Evolutionary conservation across 805 yeast genomes (phyloP).

Genomic region (Candida coleopterorum): DNA sequence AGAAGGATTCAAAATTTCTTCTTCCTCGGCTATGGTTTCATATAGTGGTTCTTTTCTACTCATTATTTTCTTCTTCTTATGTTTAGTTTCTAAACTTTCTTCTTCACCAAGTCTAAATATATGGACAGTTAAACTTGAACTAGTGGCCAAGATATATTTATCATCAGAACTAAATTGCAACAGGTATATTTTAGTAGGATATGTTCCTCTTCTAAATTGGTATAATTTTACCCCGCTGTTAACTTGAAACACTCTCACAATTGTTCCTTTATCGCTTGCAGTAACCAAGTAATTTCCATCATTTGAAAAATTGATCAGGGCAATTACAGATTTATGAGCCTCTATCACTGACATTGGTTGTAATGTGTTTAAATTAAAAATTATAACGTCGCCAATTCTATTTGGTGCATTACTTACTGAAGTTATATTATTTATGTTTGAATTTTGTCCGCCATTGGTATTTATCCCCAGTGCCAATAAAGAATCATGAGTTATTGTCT

Average conservation of each 20-base stretch:
- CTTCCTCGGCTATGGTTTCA: conserved; percentile 27
- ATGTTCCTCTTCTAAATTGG: conserved; percentile 83
- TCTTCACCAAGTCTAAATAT: conserved; percentile 70
- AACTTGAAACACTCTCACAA: conserved; percentile 75
- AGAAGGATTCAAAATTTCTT: not conserved
- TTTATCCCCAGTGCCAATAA: conserved; percentile 36
- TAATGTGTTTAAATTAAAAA: conserved; percentile 71
- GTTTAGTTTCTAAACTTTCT: conserved; percentile 37
- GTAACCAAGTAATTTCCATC: conserved; percentile 85
- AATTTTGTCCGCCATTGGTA: conserved; percentile 37
- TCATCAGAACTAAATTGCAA: conserved; percentile 71
- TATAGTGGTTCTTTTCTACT: conserved; percentile 11
- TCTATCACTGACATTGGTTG: conserved; percentile 77
- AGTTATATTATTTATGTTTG: conserved; percentile 35
- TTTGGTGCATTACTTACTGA: conserved; percentile 38
- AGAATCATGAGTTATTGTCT: conserved; percentile 41
- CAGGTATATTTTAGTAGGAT: conserved; percentile 75
- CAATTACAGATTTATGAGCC: conserved; percentile 79
- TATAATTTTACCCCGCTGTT: conserved; percentile 56
- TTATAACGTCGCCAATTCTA: conserved; percentile 64
- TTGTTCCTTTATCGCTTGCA: conserved; percentile 86
- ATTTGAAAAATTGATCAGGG: conserved; percentile 59
- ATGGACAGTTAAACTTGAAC: conserved; percentile 90
- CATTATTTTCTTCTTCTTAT: conserved; percentile 21
- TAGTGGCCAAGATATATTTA: conserved; percentile 70